phyloP scores from a whole-genome alignment of 768 basidiomycete species.

The Gymnopilus dilepis region DNA sequence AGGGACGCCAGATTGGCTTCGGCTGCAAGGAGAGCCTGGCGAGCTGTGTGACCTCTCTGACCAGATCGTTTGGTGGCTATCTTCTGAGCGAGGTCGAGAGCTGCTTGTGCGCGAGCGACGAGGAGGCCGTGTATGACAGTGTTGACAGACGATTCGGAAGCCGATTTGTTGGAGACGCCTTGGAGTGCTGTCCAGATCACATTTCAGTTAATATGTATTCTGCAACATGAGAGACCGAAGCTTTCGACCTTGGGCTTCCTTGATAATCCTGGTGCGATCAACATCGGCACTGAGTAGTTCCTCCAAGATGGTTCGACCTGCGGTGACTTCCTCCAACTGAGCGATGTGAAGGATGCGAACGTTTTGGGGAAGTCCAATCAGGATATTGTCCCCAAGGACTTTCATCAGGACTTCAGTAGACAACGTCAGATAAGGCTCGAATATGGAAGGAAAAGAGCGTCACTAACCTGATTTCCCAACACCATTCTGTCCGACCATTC shows the following conservation, averaged over 20 bases:
- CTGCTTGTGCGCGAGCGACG: conserved; percentile 22
- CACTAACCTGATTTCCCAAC: conserved; percentile 54
- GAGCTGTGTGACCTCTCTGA: conserved; percentile 59
- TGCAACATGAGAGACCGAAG: no score
- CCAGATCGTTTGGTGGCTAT: conserved; percentile 59
- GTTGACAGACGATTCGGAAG: conserved; percentile 27
- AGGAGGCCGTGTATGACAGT: conserved; percentile 32
- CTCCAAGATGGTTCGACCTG: conserved; percentile 31
- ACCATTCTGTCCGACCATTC: conserved; percentile 61
- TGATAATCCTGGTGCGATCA: conserved; percentile 32
- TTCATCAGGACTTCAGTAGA: conserved; percentile 32
- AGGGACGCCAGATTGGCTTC: conserved; percentile 46
- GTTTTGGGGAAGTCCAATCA: conserved; percentile 39
- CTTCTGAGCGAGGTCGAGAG: conserved; percentile 44
- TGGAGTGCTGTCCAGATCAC: conserved; percentile 28
- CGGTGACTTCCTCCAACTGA: conserved; percentile 35
- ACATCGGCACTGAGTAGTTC: conserved; percentile 35
- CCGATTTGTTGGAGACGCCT: conserved; percentile 23
- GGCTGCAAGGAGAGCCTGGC: conserved; percentile 52
- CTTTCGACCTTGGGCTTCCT: conserved; percentile 32
- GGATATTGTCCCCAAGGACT: conserved; percentile 35
- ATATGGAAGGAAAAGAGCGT: not conserved
- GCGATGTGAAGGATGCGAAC: conserved; percentile 38
- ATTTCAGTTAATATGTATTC: not conserved
- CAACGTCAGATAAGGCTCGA: not conserved